phyloP scores from a whole-genome alignment of 164 flowering plant genomes.

The Brasenia schreberi region DNA sequence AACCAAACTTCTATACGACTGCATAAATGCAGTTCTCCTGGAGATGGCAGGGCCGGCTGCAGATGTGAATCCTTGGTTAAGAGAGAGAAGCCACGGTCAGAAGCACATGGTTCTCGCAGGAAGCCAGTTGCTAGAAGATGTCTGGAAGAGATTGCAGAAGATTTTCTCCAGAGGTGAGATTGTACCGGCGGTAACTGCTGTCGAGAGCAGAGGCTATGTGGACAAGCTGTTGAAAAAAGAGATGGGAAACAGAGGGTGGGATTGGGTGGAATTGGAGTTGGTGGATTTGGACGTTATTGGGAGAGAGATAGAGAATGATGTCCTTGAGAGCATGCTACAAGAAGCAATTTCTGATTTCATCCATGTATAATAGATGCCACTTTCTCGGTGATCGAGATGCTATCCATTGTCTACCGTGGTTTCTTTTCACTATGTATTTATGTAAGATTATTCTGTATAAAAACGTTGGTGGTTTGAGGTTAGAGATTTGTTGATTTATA shows the following conservation, averaged over 20 bases:
- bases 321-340: slow-evolving; percentile 64
- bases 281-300: slow-evolving; percentile 48
- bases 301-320: slow-evolving; percentile 44
- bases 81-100: neutral
- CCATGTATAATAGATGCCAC: neutral
- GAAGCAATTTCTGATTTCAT: slow-evolving; percentile 44
- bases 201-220: neutral
- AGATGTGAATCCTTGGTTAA: slow-evolving; percentile 41
- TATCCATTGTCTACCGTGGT: no score
- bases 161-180: neutral
- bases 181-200: neutral
- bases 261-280: slow-evolving; percentile 26
- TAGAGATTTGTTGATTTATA: no score
- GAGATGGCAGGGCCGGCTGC: slow-evolving; percentile 25
- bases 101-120: neutral
- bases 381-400: no score
- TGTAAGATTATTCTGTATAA: no score
- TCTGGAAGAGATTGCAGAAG: neutral
- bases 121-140: neutral
- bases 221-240: slow-evolving; percentile 20
- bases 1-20: slow-evolving; percentile 61
- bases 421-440: no score
- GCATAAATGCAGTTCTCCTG: slow-evolving; percentile 59
- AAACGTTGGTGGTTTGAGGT: no score
- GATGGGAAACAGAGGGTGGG: neutral